A percentile compares a stretch with the other conserved stretches of the same genome.
These are phyloP conservation scores for Rubroshorea leprosula DNA, from an alignment of 345 rosid genomes.

Conservation along the genomic window DNA sequence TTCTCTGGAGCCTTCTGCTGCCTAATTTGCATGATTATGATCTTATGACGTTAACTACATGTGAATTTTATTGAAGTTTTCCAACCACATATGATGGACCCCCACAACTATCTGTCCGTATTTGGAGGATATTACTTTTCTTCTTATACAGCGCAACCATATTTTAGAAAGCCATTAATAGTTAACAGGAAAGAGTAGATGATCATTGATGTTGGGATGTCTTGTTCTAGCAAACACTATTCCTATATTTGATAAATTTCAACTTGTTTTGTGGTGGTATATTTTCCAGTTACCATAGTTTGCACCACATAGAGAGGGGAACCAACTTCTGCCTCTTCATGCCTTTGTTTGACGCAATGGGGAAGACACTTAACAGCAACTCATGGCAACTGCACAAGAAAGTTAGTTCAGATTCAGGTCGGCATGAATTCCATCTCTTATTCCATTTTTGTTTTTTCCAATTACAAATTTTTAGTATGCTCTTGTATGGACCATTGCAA, in stretches of 20 bases:
- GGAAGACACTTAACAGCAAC: slow-evolving; percentile 59
- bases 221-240: too few relatives aligned
- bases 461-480: neutral
- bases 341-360: slow-evolving; percentile 81
- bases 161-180: neutral
- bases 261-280: neutral
- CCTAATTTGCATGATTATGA: neutral
- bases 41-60: neutral
- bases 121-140: neutral
- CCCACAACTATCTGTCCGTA: neutral
- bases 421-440: neutral
- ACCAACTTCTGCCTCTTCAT: slow-evolving; percentile 93
- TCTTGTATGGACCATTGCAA: neutral
- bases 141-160: neutral
- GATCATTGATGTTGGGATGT: neutral
- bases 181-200: neutral
- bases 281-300: slow-evolving; percentile 63
- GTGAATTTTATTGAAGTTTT: too few relatives aligned
- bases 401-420: slow-evolving; percentile 47
- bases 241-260: neutral
- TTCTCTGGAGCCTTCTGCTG: neutral
- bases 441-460: neutral
- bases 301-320: slow-evolving; percentile 72
- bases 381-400: slow-evolving; percentile 73
- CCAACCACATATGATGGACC: too few relatives aligned